Evolutionary conservation across 139 green algal genomes (phyloP), one percentile per base, ranked within the genome.

Genomic region (Parachlorella kessleri): DNA sequence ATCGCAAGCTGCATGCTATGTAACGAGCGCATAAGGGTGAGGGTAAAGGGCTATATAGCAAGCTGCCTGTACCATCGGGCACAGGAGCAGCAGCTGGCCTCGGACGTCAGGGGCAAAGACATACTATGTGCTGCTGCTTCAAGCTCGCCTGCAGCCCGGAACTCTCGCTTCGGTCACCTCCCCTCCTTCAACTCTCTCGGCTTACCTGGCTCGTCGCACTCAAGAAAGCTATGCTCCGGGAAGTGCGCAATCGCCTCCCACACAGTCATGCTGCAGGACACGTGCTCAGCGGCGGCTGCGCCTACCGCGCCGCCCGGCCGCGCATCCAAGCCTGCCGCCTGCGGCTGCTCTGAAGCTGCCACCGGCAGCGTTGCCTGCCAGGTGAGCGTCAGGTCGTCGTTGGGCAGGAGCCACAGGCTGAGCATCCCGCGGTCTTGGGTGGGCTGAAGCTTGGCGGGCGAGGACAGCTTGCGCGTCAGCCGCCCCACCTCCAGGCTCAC

Each of bases 241-340:
- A 87, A 87, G 48, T 81, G 76, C 32, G 77, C 82, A 53, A 87
- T 32, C 48, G 83, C 77, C 36, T 87, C 82, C 82, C 78, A 84
- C 64, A 87, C 63, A 2, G 65, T 28, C 68, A 81, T 48, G 21
- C 8, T 41, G 40, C 55, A 66, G 1, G 53, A 64, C 55, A 67
- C 59, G 63, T 80, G 75, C 64, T 18, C 48, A 59, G 21, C 48
- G 21, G 48, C 21, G 21, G 14, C 21, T 59, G n/a, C n/a, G n/a
- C n/a, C n/a, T n/a, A n/a, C n/a, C n/a, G n/a, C n/a, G n/a, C n/a
- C n/a, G n/a, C n/a, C n/a, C n/a, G n/a, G n/a, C n/a, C n/a, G n/a
- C n/a, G n/a, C n/a, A n/a, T n/a, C n/a, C n/a, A n/a, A n/a, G n/a
- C n/a, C n/a, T n/a, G n/a, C n/a, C n/a, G n/a, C n/a, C n/a, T n/a